Evolutionary conservation across 768 basidiomycete species (phyloP).

Genomic region (Collybiopsis confluens): DNA sequence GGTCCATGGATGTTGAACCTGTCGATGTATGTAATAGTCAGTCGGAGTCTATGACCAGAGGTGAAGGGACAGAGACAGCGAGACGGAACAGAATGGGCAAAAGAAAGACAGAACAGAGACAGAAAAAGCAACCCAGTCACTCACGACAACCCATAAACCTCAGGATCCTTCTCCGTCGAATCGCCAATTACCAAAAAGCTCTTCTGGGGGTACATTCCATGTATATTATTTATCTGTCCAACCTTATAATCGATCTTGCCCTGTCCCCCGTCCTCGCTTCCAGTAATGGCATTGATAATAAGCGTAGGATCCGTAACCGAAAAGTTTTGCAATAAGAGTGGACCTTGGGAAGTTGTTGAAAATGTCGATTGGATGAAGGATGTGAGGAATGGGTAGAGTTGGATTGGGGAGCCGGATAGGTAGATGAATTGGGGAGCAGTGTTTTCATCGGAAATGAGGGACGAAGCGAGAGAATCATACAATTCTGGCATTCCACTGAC

Average conservation of each 20-base stretch:
- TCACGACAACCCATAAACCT: slow-evolving; percentile 32
- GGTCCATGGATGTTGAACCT: slow-evolving; percentile 33
- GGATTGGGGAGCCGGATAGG: slow-evolving; percentile 40
- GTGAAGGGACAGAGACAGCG: too few relatives aligned
- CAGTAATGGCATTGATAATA: slow-evolving; percentile 23
- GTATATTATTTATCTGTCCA: slow-evolving; percentile 32
- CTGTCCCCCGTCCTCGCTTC: slow-evolving; percentile 10
- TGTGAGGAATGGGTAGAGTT: slow-evolving; percentile 41
- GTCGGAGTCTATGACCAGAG: too few relatives aligned
- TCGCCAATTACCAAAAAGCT: slow-evolving; percentile 39
- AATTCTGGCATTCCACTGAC: slow-evolving; percentile 45
- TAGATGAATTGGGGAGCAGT: slow-evolving; percentile 36
- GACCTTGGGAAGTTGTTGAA: slow-evolving; percentile 27
- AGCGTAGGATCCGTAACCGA: slow-evolving; percentile 27
- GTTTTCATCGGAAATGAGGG: slow-evolving; percentile 23
- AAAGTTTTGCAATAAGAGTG: slow-evolving; percentile 34
- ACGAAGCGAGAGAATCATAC: slow-evolving; percentile 31
- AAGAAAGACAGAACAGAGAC: too few relatives aligned
- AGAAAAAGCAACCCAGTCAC: neutral
- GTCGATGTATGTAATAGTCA: too few relatives aligned
- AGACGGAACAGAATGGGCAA: too few relatives aligned
- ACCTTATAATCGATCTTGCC: slow-evolving; percentile 32
- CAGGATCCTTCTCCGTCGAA: slow-evolving; percentile 43
- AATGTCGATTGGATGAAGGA: slow-evolving; percentile 33
- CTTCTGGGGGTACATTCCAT: slow-evolving; percentile 38